Percentiles rank a stretch among this genome's conserved stretches.
These are phyloP conservation scores for Raffaelea albimanens DNA, from an alignment of 2,329 filamentous ascomycete genomes.

Conservation along the genomic window DNA sequence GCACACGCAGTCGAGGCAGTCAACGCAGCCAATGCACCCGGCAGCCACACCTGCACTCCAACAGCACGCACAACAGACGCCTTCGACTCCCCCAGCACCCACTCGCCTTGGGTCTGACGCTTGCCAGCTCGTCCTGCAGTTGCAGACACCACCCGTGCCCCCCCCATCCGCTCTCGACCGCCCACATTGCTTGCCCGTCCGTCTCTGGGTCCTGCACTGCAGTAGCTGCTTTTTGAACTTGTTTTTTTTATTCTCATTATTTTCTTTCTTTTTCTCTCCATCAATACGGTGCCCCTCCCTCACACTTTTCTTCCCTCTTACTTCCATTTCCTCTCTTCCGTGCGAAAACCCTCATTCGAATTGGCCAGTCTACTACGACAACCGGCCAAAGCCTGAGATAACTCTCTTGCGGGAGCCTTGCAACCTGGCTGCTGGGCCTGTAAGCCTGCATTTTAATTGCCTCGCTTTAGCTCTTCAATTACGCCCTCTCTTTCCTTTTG, in stretches of 20 bases:
- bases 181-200: background rate
- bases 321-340: constrained; percentile 13
- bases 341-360: constrained; percentile 17
- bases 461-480: background rate
- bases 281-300: background rate
- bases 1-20: too few species aligned
- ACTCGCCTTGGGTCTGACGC: too few species aligned
- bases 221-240: background rate
- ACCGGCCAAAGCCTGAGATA: constrained; percentile 29
- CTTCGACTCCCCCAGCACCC: too few species aligned
- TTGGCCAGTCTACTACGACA: constrained; percentile 33
- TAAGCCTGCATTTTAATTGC: constrained; percentile 17
- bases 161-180: too few species aligned
- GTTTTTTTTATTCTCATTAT: background rate
- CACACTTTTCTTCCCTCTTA: background rate
- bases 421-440: constrained; percentile 32
- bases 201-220: background rate
- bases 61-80: too few species aligned
- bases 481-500: background rate
- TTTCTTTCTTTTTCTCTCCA: background rate
- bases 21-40: too few species aligned
- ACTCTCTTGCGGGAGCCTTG: constrained; percentile 36
- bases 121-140: too few species aligned
- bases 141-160: too few species aligned
- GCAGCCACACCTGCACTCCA: too few species aligned